Evolutionary conservation across 768 basidiomycete species (phyloP), one percentile per base, ranked within the genome.

Genomic region (Boletus tomentosulus): DNA sequence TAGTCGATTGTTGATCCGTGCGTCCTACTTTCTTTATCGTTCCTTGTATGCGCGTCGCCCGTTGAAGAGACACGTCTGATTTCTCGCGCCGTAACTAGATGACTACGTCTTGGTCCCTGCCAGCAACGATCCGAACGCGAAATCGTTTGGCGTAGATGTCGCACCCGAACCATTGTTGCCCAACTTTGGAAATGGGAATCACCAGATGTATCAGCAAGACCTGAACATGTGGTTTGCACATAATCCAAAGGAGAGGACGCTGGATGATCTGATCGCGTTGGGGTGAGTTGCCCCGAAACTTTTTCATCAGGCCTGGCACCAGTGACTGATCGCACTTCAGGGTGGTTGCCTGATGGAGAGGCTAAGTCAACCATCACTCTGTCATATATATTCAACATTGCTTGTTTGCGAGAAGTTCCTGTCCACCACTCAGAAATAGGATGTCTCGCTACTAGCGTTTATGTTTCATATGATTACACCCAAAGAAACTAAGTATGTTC

Each of bases 131-230:
- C 41, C 49, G 8, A 53, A 30, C 24, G 39, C 46, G 3, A 49
- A 53, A 4, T 53, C 51, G 4, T 55, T 49, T 35, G 56, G 53
- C 35, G 42, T 57, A 66, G 63, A 65, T 9, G 42, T 60, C 56
- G 78, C 76, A 1, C 78, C 78, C 0, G 71, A 73, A 49, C 79
- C 44, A 5, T 9, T 45, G 44, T 19, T 27, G 6, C 25, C 79
- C 6, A 80, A 79, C 60, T 79, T 73, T 48, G 78, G 77, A 16
- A 67, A 72, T 7, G 78, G 75, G 2, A 67, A 65, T 39, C 62
- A 74, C 34, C 63, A 73, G 6, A 65, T 66, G 28, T 79, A 80
- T 55, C 63, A 75, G 31, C 73, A 73, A 46, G 80, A 81, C 51
- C 45, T 80, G 39, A 73, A 71, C 48, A 78, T 81, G 78, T 73